phyloP scores from a whole-genome alignment of 495 filamentous ascomycete species.

The Aspergillus ostianus region DNA sequence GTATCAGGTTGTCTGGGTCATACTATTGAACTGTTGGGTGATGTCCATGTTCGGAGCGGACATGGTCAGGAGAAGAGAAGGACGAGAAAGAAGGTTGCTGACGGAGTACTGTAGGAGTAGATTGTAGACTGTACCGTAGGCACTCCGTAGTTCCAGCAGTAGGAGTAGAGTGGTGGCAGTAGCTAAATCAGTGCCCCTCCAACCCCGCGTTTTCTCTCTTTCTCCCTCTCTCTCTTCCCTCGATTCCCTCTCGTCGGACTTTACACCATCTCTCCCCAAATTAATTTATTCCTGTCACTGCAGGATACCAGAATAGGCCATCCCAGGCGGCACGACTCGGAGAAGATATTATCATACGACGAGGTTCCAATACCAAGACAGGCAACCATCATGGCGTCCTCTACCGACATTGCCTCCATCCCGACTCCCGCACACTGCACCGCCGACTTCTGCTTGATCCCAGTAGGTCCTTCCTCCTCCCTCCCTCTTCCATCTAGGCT shows the following conservation, averaged over 20 bases:
- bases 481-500: no score
- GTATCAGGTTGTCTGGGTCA: not conserved
- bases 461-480: constrained; percentile 50
- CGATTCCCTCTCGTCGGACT: not conserved
- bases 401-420: constrained; percentile 31
- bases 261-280: not conserved
- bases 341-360: not conserved
- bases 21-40: not conserved
- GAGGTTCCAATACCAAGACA: not conserved
- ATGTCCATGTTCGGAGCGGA: not conserved
- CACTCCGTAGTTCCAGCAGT: no score
- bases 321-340: not conserved
- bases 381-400: constrained; percentile 16
- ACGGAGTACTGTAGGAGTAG: no score
- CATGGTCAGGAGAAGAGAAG: not conserved
- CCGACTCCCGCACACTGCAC: constrained; percentile 65
- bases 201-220: not conserved
- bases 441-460: constrained; percentile 82
- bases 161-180: no score
- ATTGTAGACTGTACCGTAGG: no score
- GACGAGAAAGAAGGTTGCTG: not conserved
- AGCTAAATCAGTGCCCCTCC: not conserved
- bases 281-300: not conserved
- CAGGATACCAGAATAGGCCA: not conserved
- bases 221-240: not conserved